These are phyloP conservation scores for Rhypophila decipiens DNA, from an alignment of 495 filamentous ascomycete species.

Conservation along the genomic window DNA sequence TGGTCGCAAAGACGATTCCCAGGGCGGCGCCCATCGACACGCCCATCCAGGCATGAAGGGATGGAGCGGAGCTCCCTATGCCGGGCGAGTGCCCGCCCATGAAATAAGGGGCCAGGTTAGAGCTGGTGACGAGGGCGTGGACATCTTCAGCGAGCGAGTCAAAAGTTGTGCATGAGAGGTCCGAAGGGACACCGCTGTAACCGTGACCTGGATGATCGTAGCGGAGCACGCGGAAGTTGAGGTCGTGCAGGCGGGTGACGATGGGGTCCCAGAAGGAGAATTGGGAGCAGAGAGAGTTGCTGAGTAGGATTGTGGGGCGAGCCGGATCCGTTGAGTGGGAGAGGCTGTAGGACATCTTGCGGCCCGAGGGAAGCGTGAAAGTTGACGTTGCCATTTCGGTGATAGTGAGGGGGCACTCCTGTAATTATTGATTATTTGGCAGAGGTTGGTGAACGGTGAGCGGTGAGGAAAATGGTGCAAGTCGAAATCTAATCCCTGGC, in stretches of 20 bases:
- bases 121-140: slow-evolving; percentile 15
- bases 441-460: background rate
- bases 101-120: slow-evolving; percentile 8
- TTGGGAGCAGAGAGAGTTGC: slow-evolving; percentile 20
- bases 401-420: background rate
- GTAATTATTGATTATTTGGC: background rate
- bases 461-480: no score
- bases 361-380: slow-evolving; percentile 12
- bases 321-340: slow-evolving; percentile 3
- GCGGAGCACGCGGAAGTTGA: slow-evolving; percentile 21
- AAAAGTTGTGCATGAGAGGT: slow-evolving; percentile 23
- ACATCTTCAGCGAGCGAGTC: slow-evolving; percentile 25
- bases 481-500: no score
- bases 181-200: slow-evolving; percentile 15
- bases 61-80: background rate
- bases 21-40: slow-evolving; percentile 29
- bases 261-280: slow-evolving; percentile 21
- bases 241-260: slow-evolving; percentile 15
- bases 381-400: background rate
- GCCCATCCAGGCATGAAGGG: slow-evolving; percentile 27
- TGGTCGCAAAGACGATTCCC: slow-evolving; percentile 21
- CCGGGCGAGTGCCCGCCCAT: slow-evolving; percentile 1
- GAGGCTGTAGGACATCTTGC: slow-evolving; percentile 10
- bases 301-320: slow-evolving; percentile 17
- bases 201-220: slow-evolving; percentile 33